Percentiles rank a stretch among this genome's conserved stretches.
These are phyloP conservation scores for Alternaria longipes DNA, from an alignment of 2,329 filamentous ascomycete genomes.

Conservation along the genomic window DNA sequence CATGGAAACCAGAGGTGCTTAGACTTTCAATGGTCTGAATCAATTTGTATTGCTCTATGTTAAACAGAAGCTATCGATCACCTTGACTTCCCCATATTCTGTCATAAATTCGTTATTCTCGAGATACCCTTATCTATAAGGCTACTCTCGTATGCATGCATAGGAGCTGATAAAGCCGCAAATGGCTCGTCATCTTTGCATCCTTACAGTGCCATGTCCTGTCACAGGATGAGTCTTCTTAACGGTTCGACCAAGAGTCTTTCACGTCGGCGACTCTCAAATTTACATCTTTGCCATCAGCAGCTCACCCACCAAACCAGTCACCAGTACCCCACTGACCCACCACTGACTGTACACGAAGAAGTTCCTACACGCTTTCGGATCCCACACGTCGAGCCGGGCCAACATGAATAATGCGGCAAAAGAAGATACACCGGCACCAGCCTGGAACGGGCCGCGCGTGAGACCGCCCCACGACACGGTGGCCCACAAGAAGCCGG, in stretches of 20 bases:
- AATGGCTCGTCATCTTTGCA: neutral
- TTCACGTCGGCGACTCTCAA: neutral
- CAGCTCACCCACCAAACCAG: constrained; percentile 6
- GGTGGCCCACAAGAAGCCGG: constrained; percentile 10
- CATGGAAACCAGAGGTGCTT: neutral
- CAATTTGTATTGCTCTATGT: neutral
- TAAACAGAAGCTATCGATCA: neutral
- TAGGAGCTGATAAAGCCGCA: neutral
- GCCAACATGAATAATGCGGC: constrained; percentile 6
- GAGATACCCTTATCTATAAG: neutral
- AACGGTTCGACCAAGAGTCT: neutral
- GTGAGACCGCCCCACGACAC: constrained; percentile 7
- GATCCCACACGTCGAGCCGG: constrained; percentile 5
- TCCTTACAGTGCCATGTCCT: neutral
- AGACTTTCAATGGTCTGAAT: neutral
- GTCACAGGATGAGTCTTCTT: neutral
- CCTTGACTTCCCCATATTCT: neutral
- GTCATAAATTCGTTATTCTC: constrained; percentile 2
- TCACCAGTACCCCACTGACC: constrained; percentile 11
- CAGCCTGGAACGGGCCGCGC: neutral
- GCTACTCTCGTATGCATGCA: neutral
- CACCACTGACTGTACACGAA: constrained; percentile 13
- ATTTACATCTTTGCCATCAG: constrained; percentile 5
- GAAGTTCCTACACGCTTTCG: constrained; percentile 4
- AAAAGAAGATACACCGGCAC: constrained; percentile 3